Conservation (phyloP, 2,329 filamentous ascomycete species). For the Colletotrichum tanaceti region DNA sequence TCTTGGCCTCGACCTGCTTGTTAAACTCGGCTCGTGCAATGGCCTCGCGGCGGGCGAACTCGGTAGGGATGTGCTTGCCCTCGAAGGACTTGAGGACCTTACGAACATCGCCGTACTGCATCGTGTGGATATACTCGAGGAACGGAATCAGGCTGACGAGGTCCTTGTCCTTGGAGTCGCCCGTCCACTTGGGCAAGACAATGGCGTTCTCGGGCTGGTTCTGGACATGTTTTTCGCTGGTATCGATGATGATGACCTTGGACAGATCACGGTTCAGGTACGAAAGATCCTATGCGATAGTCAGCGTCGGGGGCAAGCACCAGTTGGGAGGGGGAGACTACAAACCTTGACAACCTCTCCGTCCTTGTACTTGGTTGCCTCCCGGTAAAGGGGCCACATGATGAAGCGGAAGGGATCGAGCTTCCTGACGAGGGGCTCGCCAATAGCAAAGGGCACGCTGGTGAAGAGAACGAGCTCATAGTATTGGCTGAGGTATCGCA, state of each 20-base stretch:
- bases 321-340: not conserved
- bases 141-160: slow-evolving; percentile 93
- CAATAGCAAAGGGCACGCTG: slow-evolving; percentile 83
- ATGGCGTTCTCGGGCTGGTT: slow-evolving; percentile 98
- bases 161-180: slow-evolving; percentile 83
- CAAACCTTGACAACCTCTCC: slow-evolving; percentile 94
- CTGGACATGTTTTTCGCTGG: slow-evolving; percentile 82
- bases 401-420: slow-evolving; percentile 95
- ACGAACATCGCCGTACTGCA: slow-evolving; percentile 90
- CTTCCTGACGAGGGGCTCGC: slow-evolving; percentile 89
- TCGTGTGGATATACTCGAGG: slow-evolving; percentile 95
- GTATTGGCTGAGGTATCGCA: slow-evolving; percentile 96
- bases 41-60: slow-evolving; percentile 90
- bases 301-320: slow-evolving; percentile 36
- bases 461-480: slow-evolving; percentile 98
- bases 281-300: slow-evolving; percentile 79
- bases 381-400: slow-evolving; percentile 92
- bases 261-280: slow-evolving; percentile 96
- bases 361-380: slow-evolving; percentile 97
- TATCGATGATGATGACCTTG: slow-evolving; percentile 96
- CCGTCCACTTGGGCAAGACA: slow-evolving; percentile 89
- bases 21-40: slow-evolving; percentile 87
- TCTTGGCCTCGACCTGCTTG: slow-evolving; percentile 78
- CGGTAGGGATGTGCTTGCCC: slow-evolving; percentile 86
- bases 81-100: slow-evolving; percentile 89